Base-by-base conservation (phyloP, 2,329 filamentous ascomycete genomes). In the Talaromyces sp. region DNA sequence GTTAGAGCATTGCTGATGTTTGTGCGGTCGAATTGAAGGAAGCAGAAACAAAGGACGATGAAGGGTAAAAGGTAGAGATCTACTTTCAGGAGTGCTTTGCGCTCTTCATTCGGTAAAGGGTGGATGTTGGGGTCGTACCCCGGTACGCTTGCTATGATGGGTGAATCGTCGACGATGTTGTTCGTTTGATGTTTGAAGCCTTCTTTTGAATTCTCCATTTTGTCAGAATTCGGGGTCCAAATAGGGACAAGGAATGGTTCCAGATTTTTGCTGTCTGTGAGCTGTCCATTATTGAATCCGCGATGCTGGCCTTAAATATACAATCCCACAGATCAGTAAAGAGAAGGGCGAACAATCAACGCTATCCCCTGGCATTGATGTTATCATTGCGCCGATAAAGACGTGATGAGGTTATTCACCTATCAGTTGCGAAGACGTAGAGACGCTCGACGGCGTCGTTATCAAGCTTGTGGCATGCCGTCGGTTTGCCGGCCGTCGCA, bases 1-100 rank as follows among this genome's bases (percentile, higher is more conserved):
- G 69, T 68, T 19, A 71, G 60, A n/a, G 70, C 70, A 37, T 71
- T 70, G 10, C 66, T 64, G 33, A 72, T 70, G 43, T 71, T 71
- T 19, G 68, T 70, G 27, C 70, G 68, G 57, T 72, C 70, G 35
- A 72, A 70, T 37, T 72, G 69, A 27, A 72, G 63, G 39, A 71
- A 70, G 31, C 67, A 69, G 60, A 72, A 72, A 58, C 68, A 68
- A 5, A 68, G 54, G 14, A 65, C 63, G 16, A 65, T 65, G 22
- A 65, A 60, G 8, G 68, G 68, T 1, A 69, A n/a, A 11, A 68
- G 64, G 5, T 64, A 56, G 19, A 69, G 60, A 22, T 69, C 68
- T 13, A 22, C 63, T 31, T 65, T 65, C 1, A 65, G 31, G 5
- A 56, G 7, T 2, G 63, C 63, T 19, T 31, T 65, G 33, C 48